These are phyloP conservation scores for Monilinia polystroma DNA, from an alignment of 2,329 filamentous ascomycete species.

Conservation along the genomic window DNA sequence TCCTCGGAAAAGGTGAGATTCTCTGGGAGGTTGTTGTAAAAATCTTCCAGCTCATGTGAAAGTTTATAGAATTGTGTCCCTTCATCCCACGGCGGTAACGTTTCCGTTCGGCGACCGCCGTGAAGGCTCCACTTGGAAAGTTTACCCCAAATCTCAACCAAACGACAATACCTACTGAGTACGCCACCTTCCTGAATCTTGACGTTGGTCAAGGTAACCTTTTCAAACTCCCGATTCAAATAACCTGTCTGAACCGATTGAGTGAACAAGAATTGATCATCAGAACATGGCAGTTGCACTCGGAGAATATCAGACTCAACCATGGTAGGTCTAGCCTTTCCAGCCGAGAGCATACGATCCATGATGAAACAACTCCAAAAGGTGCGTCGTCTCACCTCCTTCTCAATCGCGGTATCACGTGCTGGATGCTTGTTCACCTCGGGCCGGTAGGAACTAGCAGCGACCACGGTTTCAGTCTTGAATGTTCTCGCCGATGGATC, in stretches of 20 bases:
- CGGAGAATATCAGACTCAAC: slow-evolving; percentile 58
- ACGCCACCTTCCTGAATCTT: slow-evolving; percentile 34
- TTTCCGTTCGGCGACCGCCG: slow-evolving; percentile 51
- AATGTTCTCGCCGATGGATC: slow-evolving; percentile 37
- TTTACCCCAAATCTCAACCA: slow-evolving; percentile 61
- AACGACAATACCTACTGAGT: slow-evolving; percentile 52
- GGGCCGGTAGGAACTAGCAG: slow-evolving; percentile 32
- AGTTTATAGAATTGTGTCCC: slow-evolving; percentile 56
- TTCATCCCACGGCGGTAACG: slow-evolving; percentile 58
- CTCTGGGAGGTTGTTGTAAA: slow-evolving; percentile 54
- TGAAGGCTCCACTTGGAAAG: slow-evolving; percentile 56
- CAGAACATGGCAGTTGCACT: slow-evolving; percentile 67
- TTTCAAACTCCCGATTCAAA: slow-evolving; percentile 45
- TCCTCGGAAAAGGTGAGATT: slow-evolving; percentile 55
- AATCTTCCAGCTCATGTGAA: slow-evolving; percentile 50
- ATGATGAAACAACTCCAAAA: slow-evolving; percentile 75
- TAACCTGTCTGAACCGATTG: slow-evolving; percentile 56
- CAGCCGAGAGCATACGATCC: slow-evolving; percentile 66
- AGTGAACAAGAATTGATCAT: slow-evolving; percentile 62
- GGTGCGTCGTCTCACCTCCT: slow-evolving; percentile 65
- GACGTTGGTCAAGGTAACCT: slow-evolving; percentile 43
- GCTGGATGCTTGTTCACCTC: slow-evolving; percentile 22
- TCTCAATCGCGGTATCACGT: slow-evolving; percentile 51
- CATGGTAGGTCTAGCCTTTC: slow-evolving; percentile 59
- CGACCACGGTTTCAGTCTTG: slow-evolving; percentile 37